These are phyloP conservation scores for Beta lomatogona DNA, from an alignment of 179 eudicot species.

Conservation along the genomic window DNA sequence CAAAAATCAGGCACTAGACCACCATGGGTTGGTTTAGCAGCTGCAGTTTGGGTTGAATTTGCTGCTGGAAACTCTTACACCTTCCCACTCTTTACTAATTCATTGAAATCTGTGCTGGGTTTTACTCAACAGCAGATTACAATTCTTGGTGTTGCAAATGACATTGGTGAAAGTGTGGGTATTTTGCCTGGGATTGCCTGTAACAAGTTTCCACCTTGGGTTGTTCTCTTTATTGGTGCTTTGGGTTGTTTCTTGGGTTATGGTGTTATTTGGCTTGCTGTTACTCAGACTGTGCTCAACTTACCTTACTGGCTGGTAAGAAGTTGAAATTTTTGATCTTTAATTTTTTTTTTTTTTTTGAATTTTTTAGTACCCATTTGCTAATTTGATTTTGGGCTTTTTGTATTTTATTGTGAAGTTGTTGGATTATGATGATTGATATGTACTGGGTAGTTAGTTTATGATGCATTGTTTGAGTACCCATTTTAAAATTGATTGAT, in stretches of 20 bases:
- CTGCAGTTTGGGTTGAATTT: slow-evolving; percentile 84
- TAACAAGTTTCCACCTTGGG: slow-evolving; percentile 83
- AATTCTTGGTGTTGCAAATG: slow-evolving; percentile 85
- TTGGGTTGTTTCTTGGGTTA: slow-evolving; percentile 64
- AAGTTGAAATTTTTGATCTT: background rate
- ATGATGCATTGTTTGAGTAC: background rate
- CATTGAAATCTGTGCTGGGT: slow-evolving; percentile 74
- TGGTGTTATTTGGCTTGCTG: slow-evolving; percentile 84
- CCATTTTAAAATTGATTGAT: background rate
- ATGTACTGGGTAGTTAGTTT: background rate
- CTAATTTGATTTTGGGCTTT: background rate
- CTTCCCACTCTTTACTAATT: slow-evolving; percentile 66
- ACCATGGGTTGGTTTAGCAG: slow-evolving; percentile 93
- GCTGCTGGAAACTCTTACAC: slow-evolving; percentile 72
- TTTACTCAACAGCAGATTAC: slow-evolving; percentile 76
- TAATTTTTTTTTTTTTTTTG: background rate
- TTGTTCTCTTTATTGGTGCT: slow-evolving; percentile 59
- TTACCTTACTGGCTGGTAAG: slow-evolving; percentile 79
- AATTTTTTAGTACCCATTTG: background rate
- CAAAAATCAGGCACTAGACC: slow-evolving; percentile 71
- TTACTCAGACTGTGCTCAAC: slow-evolving; percentile 58
- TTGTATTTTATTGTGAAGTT: background rate
- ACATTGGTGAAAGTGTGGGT: slow-evolving; percentile 83
- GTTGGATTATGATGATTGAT: background rate
- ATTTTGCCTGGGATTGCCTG: slow-evolving; percentile 75